Base-by-base conservation (phyloP, 2,329 filamentous ascomycete genomes). In the Exophiala sideris region DNA sequence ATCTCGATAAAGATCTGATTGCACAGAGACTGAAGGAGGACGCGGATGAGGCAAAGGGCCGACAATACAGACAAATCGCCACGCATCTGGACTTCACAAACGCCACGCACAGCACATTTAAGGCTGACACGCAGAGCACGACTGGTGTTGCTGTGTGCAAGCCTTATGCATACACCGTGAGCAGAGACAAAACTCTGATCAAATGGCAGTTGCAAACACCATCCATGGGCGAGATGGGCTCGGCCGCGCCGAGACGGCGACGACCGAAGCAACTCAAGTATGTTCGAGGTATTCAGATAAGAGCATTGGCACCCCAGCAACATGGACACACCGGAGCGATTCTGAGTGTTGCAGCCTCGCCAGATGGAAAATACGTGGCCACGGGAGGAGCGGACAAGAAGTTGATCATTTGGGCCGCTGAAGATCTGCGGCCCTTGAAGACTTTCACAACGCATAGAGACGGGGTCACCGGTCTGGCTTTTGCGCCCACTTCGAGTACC, bases 391-490 rank as follows among this genome's bases (percentile, higher is more conserved):
- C 84, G 60, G 92, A 97, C 70, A 84, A 85, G 56, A 86, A 87
- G 50, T 77, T 99, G 42, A 88, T 97, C 50, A 84, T 97, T 60
- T 95, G 92, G 87, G 85, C 95, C 63, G 88, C 91, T 9, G 82
- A 82, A 48, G 87, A 85, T 1, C 79, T 99, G 45, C 87, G 82
- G 48, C 88, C 90, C 0, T 73, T 95, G 62, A 87, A 87, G 63
- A 84, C 92, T 3, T 95, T 97, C 70, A 85, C 83, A n/a, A 90
- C 96, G 57, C 94, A 99, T 73, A 84, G 94, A 57, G 94, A 95
- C 66, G 82, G 89, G 12, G 84, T 99, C 47, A 92, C 88, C 5
- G 86, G 87, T 0, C 76, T 99, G 14, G 87, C 86, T 0, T 99
- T 99, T 69, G 86, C 91, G 35, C 81, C 89, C 58, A 89, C 88